A percentile compares a stretch with the other conserved stretches of the same genome.
Conservation (phyloP, 2,329 filamentous ascomycete genomes). For the Mycosphaerella arachidis region DNA sequence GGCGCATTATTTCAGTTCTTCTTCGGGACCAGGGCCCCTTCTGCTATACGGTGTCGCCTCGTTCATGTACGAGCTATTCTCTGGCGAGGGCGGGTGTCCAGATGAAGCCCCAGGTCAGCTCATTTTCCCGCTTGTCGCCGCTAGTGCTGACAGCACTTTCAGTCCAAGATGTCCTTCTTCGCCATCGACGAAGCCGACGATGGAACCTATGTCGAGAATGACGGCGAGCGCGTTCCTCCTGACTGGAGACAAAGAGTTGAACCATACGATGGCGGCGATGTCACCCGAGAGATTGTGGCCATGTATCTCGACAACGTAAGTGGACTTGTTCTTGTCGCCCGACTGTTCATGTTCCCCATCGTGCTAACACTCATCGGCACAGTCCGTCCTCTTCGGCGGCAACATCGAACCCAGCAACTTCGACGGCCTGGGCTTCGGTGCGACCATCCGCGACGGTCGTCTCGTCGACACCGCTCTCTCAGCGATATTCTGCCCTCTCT, state of each 20-base stretch:
- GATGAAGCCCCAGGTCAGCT: too few species aligned
- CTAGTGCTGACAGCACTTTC: too few species aligned
- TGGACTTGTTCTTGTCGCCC: background rate
- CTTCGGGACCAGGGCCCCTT: too few species aligned
- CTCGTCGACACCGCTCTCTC: conserved; percentile 25
- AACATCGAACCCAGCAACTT: background rate
- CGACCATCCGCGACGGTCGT: conserved; percentile 35
- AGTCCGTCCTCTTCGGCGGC: background rate
- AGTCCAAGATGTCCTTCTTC: too few species aligned
- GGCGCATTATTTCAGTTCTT: too few species aligned
- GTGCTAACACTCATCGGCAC: too few species aligned
- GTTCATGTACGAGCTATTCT: too few species aligned
- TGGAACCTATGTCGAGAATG: conserved; percentile 4
- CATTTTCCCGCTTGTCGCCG: too few species aligned
- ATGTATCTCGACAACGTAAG: conserved; percentile 33
- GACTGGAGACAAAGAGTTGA: conserved; percentile 19
- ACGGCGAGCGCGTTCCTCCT: too few species aligned
- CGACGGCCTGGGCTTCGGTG: conserved; percentile 33
- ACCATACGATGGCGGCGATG: conserved; percentile 35
- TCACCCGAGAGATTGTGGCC: conserved; percentile 37
- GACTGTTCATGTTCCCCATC: background rate
- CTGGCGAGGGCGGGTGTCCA: too few species aligned
- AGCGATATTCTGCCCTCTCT: conserved; percentile 36
- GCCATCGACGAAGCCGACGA: conserved; percentile 28
- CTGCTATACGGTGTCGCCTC: too few species aligned